Conservation (phyloP, 768 basidiomycete genomes). For the Aureoboletus auriporus region DNA sequence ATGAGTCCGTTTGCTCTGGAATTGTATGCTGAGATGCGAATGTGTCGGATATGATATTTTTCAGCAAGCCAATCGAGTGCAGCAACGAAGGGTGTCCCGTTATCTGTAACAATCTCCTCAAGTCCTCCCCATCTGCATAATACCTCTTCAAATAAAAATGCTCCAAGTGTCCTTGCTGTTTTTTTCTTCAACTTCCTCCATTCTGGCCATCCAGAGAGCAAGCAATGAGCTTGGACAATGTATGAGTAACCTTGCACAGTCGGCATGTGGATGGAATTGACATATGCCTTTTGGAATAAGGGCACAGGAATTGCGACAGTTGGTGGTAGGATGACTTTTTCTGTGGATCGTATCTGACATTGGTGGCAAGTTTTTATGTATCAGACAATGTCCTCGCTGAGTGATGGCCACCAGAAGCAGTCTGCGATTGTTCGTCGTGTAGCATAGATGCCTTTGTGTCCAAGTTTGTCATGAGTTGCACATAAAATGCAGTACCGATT, state of each 20-base stretch:
- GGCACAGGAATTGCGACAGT: background rate
- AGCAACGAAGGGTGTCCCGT: too few relatives aligned
- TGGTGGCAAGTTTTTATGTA: slow-evolving; percentile 34
- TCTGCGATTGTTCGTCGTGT: slow-evolving; percentile 6
- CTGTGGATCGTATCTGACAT: slow-evolving; percentile 30
- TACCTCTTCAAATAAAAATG: slow-evolving; percentile 35
- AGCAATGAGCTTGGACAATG: slow-evolving; percentile 35
- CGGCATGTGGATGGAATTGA: slow-evolving; percentile 41
- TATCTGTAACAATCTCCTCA: too few relatives aligned
- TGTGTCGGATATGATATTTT: too few relatives aligned
- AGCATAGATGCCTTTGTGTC: slow-evolving; percentile 3
- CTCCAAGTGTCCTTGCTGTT: slow-evolving; percentile 21
- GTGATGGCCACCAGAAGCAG: slow-evolving; percentile 29
- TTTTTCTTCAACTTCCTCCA: slow-evolving; percentile 25
- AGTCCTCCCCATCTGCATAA: background rate
- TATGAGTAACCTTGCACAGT: slow-evolving; percentile 28
- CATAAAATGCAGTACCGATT: background rate
- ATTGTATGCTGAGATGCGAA: too few relatives aligned
- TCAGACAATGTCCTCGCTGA: slow-evolving; percentile 28
- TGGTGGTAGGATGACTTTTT: slow-evolving; percentile 24
- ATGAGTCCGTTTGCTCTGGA: too few relatives aligned
- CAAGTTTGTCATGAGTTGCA: background rate
- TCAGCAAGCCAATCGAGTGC: too few relatives aligned
- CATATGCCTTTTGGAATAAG: slow-evolving; percentile 26
- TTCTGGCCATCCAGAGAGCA: slow-evolving; percentile 33